phyloP scores from a whole-genome alignment of 768 basidiomycete genomes.

The Hypholoma fasciculare region DNA sequence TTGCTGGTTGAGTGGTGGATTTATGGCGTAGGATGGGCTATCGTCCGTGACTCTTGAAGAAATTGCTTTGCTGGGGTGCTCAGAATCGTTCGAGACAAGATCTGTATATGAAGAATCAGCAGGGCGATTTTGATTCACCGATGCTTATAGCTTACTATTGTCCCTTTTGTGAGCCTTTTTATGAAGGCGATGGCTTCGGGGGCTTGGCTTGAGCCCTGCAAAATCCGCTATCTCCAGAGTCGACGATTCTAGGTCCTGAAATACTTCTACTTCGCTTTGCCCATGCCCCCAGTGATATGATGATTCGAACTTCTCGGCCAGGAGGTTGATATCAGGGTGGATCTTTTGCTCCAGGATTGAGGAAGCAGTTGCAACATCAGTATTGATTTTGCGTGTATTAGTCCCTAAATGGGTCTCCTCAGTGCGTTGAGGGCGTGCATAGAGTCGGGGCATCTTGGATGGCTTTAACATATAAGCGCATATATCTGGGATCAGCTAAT shows the following conservation, averaged over 20 bases:
- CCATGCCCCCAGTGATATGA: not conserved
- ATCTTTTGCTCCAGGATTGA: constrained; percentile 30
- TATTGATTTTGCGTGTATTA: not conserved
- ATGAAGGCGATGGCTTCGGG: constrained; percentile 7
- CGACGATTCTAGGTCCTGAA: not conserved
- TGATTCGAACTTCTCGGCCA: constrained; percentile 22
- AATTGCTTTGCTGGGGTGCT: not conserved
- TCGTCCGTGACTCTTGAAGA: constrained; percentile 3
- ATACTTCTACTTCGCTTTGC: not conserved
- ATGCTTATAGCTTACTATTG: constrained; percentile 4
- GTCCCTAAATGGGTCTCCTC: no score
- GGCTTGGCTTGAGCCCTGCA: constrained; percentile 15
- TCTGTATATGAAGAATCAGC: constrained; percentile 3
- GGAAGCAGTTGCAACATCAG: not conserved
- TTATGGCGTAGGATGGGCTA: not conserved
- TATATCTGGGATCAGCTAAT: no score
- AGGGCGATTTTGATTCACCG: not conserved
- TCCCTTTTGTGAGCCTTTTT: constrained; percentile 7
- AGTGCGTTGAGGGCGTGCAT: no score
- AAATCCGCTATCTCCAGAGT: constrained; percentile 10
- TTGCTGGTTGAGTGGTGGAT: not conserved
- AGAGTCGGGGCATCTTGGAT: no score
- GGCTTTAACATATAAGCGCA: no score
- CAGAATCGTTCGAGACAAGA: constrained; percentile 1
- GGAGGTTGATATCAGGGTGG: constrained; percentile 36